phyloP scores from a whole-genome alignment of 2,329 filamentous ascomycete species.

The Microascus cirrosus region DNA sequence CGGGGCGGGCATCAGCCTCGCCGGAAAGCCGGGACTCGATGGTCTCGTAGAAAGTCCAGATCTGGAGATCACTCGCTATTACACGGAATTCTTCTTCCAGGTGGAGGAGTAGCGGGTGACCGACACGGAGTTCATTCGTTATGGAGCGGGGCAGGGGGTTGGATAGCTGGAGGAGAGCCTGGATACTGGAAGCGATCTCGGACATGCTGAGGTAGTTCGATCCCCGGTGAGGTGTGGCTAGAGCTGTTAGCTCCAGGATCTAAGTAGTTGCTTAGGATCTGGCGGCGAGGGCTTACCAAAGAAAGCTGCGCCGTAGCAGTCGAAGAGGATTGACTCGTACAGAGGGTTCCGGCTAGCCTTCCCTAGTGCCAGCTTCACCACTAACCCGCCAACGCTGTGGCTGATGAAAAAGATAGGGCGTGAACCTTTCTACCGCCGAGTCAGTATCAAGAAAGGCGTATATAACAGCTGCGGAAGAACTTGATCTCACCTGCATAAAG shows the following conservation, averaged over 20 bases:
- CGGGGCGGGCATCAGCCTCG: constrained; percentile 23
- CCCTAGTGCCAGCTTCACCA: constrained; percentile 44
- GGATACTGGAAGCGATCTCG: constrained; percentile 42
- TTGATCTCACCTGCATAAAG: constrained; percentile 12
- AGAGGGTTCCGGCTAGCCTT: constrained; percentile 26
- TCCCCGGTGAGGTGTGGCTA: constrained; percentile 49
- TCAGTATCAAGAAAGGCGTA: neutral
- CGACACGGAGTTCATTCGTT: constrained; percentile 36
- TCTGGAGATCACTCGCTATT: constrained; percentile 43
- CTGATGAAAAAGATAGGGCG: constrained; percentile 49
- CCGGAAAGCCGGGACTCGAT: constrained; percentile 26
- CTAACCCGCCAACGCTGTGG: constrained; percentile 49
- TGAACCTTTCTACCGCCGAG: constrained; percentile 11
- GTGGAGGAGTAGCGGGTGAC: constrained; percentile 33
- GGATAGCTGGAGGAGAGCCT: constrained; percentile 37
- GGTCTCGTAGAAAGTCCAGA: constrained; percentile 55
- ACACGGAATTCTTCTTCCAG: constrained; percentile 44
- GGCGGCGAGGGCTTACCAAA: constrained; percentile 29
- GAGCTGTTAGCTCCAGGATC: constrained; percentile 5
- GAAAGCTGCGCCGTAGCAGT: constrained; percentile 51
- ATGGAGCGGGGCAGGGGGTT: constrained; percentile 37
- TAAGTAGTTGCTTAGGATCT: neutral
- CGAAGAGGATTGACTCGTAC: constrained; percentile 34
- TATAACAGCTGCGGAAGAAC: neutral
- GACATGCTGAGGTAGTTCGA: constrained; percentile 51